phyloP scores from a whole-genome alignment of 1,139 yeast species.

The Saccharomyces pastorianus region DNA sequence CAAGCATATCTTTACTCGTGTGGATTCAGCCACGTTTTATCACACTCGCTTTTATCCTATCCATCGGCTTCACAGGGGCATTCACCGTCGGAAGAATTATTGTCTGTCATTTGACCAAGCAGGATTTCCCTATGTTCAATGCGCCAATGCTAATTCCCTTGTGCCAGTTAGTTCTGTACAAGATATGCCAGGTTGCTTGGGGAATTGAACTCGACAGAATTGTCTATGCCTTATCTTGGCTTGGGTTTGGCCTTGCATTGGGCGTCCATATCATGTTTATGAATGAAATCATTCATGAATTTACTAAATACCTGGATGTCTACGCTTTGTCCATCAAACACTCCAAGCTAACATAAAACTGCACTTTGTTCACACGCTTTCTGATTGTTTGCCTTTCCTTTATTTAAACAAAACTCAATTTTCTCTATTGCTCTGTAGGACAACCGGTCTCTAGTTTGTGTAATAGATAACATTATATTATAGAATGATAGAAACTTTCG shows the following conservation, averaged over 20 bases:
- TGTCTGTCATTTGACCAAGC: conserved; percentile 75
- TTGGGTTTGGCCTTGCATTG: conserved; percentile 64
- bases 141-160: conserved; percentile 62
- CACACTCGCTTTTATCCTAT: conserved; percentile 55
- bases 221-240: conserved; percentile 49
- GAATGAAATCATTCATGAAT: conserved; percentile 71
- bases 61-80: conserved; percentile 71
- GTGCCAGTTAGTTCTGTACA: conserved; percentile 42
- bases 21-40: conserved; percentile 42
- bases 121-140: conserved; percentile 62
- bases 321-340: conserved; percentile 80
- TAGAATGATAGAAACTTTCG: background rate
- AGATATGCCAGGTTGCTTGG: conserved; percentile 35
- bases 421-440: background rate
- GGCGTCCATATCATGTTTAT: conserved; percentile 76
- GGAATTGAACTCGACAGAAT: conserved; percentile 37
- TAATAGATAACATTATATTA: background rate
- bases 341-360: conserved; percentile 52
- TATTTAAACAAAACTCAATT: conserved; percentile 35
- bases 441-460: background rate
- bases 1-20: conserved; percentile 42
- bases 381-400: conserved; percentile 27
- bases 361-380: conserved; percentile 26
- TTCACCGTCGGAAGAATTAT: conserved; percentile 87
- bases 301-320: conserved; percentile 74